Base-by-base conservation (phyloP, 441 rosid genomes). In the Croton setiger region DNA sequence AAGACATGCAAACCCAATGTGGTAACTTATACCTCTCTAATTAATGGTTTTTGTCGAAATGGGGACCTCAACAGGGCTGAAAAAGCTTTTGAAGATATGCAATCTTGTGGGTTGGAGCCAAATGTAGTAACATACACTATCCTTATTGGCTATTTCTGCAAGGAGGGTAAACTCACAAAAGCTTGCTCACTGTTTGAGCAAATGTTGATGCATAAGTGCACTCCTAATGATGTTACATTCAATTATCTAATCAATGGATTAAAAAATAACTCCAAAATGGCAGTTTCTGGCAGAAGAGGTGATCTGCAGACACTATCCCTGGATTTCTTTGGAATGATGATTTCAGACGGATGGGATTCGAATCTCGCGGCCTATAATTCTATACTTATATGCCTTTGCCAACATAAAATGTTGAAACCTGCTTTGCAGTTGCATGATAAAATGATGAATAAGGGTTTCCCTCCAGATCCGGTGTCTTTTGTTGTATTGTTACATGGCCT, bases 91-190 rank as follows among this genome's bases (percentile, higher is more conserved):
- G 68, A 76, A 63, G 88, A 78, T 80, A 87, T 93, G 89, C 80
- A 66, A 41, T 75, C 82, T 17, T 60, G 63, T 75, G 90, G 85
- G 68, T 78, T 85, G 79, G 79, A 84, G 70, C 91, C 97, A 66
- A 93, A 86, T 72, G 93, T 87, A 47, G 85, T 88, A 36, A 93
- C 98, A 56, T 91, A 89, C 78, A 88, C 86, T 72, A 83, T 81
- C 63, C 79, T 93, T 44, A 88, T 93, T 39, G 84, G 86, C 64
- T 76, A 74, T 74, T 89, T 85, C 60, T 84, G 82, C 78, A 89
- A 85, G 84, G 88, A 73, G 74, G 80, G 86, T 77, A 83, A 78
- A 59, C 82, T 86, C 64, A 70, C 74, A 71, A 89, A 83, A 77
- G 94, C 95, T 60, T 84, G 79, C 69, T 80, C 69, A 49, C 84